Evolutionary conservation across 225 moss, liverwort and hornwort genomes (phyloP).

Genomic region (Pseudoscleropodium purum): DNA sequence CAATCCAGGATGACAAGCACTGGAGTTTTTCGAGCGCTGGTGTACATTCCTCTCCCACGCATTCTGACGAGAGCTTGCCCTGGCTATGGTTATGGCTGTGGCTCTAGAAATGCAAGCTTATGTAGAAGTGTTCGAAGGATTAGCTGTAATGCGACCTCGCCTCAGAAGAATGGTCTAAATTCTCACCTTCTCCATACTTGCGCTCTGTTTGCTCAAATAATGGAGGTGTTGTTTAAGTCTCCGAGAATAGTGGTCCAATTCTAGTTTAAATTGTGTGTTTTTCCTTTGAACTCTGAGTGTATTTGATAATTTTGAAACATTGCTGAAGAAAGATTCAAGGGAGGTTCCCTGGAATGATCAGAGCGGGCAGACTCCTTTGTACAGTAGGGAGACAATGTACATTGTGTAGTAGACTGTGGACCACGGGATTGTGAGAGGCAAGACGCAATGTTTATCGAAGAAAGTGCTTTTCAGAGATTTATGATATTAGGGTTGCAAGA

Average conservation of each 20-base stretch:
- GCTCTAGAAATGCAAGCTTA: background rate
- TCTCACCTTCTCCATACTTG: background rate
- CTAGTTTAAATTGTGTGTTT: background rate
- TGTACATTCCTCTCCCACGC: constrained; percentile 18
- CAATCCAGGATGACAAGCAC: constrained; percentile 18
- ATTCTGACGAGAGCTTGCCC: constrained; percentile 10
- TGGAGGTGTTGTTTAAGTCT: background rate
- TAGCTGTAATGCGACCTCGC: background rate
- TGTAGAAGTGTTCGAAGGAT: background rate
- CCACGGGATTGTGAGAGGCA: background rate
- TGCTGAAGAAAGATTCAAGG: background rate
- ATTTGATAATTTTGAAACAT: background rate
- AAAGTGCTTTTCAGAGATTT: background rate
- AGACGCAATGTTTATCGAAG: background rate
- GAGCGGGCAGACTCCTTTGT: background rate
- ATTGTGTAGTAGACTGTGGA: background rate
- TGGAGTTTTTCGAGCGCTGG: constrained; percentile 36
- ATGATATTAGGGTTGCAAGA: background rate
- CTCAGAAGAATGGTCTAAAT: background rate
- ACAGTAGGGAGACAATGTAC: background rate
- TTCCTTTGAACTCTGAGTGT: background rate
- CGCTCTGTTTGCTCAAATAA: background rate
- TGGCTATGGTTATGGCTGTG: background rate
- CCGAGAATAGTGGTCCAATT: background rate
- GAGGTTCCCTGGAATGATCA: background rate